Evolutionary conservation across 805 yeast species (phyloP).

Genomic region (Candida glaebosa): DNA sequence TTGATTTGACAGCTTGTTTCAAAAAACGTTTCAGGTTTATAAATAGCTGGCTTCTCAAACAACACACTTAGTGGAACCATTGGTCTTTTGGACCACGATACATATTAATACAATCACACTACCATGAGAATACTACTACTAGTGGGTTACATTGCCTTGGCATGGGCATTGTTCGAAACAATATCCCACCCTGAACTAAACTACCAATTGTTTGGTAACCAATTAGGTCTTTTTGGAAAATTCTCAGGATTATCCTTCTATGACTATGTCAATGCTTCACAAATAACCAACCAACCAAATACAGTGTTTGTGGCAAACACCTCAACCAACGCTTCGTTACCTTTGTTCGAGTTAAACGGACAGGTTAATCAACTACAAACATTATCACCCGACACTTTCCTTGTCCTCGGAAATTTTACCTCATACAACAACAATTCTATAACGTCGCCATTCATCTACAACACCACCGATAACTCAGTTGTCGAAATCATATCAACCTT

Average conservation of each 20-base stretch:
- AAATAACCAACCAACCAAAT: slow-evolving; percentile 8
- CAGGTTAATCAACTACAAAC: slow-evolving; percentile 23
- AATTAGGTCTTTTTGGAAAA: slow-evolving; percentile 29
- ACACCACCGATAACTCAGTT: slow-evolving; percentile 22
- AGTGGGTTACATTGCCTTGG: not conserved
- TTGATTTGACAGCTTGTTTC: too few species aligned
- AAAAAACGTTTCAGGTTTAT: too few species aligned
- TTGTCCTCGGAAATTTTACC: slow-evolving; percentile 36
- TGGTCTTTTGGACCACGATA: too few species aligned
- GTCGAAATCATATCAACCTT: slow-evolving; percentile 18
- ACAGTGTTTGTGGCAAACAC: slow-evolving; percentile 20
- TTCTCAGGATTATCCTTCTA: slow-evolving; percentile 28
- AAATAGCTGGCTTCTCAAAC: too few species aligned
- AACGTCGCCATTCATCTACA: slow-evolving; percentile 34
- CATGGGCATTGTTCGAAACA: slow-evolving; percentile 4
- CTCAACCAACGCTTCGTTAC: slow-evolving; percentile 13
- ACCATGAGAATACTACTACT: slow-evolving; percentile 1
- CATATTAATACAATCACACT: too few species aligned
- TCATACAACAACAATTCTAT: slow-evolving; percentile 23
- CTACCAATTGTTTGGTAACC: slow-evolving; percentile 23
- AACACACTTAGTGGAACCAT: too few species aligned
- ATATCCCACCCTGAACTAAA: slow-evolving; percentile 20
- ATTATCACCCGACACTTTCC: slow-evolving; percentile 24
- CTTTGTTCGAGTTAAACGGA: slow-evolving; percentile 32
- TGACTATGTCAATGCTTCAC: slow-evolving; percentile 22